phyloP scores from a whole-genome alignment of 768 basidiomycete genomes.

The Rhodotorula toruloides region DNA sequence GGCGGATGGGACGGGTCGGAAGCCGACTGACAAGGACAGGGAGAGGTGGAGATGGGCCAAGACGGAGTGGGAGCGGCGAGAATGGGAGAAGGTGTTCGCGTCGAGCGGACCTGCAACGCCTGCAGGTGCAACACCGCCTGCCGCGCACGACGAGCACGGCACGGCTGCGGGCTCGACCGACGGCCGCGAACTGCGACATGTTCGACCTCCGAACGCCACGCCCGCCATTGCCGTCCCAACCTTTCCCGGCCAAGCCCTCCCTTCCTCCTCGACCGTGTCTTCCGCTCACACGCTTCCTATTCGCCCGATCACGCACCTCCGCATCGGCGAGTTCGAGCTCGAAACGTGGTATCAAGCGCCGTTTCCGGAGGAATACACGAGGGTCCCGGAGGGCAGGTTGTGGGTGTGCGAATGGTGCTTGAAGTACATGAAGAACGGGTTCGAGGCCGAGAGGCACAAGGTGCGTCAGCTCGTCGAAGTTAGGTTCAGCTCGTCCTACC shows the following conservation, averaged over 20 bases:
- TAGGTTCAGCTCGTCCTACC: background rate
- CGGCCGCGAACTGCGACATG: too few species aligned
- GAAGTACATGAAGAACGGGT: slow-evolving; percentile 94
- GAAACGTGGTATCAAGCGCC: slow-evolving; percentile 99
- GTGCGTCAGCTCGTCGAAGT: too few species aligned
- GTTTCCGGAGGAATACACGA: slow-evolving; percentile 93
- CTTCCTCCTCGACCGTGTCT: background rate
- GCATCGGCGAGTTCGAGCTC: slow-evolving; percentile 80
- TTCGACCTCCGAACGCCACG: slow-evolving; percentile 46
- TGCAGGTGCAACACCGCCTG: background rate
- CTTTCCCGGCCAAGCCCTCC: slow-evolving; percentile 18
- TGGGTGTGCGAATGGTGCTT: slow-evolving; percentile 99
- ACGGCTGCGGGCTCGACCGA: background rate
- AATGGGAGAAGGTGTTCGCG: slow-evolving; percentile 11
- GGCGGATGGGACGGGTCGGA: slow-evolving; percentile 67
- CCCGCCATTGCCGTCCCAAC: slow-evolving; percentile 56
- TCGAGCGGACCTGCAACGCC: background rate
- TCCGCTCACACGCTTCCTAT: slow-evolving; percentile 6
- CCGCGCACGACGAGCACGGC: background rate
- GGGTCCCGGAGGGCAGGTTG: slow-evolving; percentile 80
- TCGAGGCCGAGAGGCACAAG: slow-evolving; percentile 75
- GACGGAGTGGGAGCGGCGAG: slow-evolving; percentile 57
- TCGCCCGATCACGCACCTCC: slow-evolving; percentile 30
- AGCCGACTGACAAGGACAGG: slow-evolving; percentile 60
- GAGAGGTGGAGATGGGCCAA: slow-evolving; percentile 67